Base-by-base conservation (phyloP, 2,329 filamentous ascomycete species). In the Allantophomopsis lycopodina region DNA sequence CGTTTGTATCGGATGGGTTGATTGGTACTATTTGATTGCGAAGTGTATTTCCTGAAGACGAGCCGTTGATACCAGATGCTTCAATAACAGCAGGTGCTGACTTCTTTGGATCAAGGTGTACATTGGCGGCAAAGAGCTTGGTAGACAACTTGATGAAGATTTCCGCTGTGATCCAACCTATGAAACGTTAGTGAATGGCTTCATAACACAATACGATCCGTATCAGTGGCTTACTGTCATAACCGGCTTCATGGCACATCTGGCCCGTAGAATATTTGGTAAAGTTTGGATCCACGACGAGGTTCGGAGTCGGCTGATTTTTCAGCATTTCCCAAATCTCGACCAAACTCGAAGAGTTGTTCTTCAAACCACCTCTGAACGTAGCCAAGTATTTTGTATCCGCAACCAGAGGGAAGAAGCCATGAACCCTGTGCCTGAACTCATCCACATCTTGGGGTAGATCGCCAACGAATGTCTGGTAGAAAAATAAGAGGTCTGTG, bases 401-500 rank as follows among this genome's bases (percentile, higher is more conserved):
- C 11, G 77, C 56, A 21, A 79, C 62, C 2, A 56, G 52, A 0
- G 64, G 61, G 32, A 67, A 63, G 2, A 71, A 48, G 1, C 55
- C 48, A 45, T 75, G 66, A 2, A 79, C 61, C 2, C 57, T 52
- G 5, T 54, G 43, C 32, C 64, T 59, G 49, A 81, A 83, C 16
- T 68, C 66, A 2, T 64, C 59, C 2, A 78, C 53, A 0, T 60
- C 68, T 2, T 60, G 55, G 0, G 77, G 78, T 2, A 82, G 58
- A 1, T 57, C 45, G 1, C 72, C 73, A 37, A 80, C 61, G 53
- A 83, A 83, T 2, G 66, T 68, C n/a, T 63, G 57, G 53, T 79
- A 76, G 30, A 82, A 56, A 48, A 80, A 80, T 30, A 73, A 66
- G 3, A 83, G 60, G 47, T 83, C 76, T 2, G 69, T 67, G 45